Evolutionary conservation across 2,329 filamentous ascomycete species (phyloP), one percentile per base, ranked within the genome.

Genomic region (Colletotrichum somersetense): DNA sequence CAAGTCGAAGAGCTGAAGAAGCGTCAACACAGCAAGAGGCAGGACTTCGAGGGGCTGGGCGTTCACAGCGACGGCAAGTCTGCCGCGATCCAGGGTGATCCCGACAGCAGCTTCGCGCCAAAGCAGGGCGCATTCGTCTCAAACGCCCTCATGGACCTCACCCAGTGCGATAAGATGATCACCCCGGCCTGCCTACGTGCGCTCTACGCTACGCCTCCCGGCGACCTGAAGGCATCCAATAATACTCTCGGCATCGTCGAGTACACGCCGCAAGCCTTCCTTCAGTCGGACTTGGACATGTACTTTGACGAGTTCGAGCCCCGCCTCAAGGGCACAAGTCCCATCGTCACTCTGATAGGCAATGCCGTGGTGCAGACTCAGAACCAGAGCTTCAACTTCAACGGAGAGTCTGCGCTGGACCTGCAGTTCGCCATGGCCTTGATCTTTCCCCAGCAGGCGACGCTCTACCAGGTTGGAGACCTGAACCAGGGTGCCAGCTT

Each of bases 181-280:
- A 90, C 88, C 0, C 87, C 88, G 0, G 83, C 84, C 53, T 91
- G 89, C 75, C 82, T 89, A 62, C 83, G 83, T 55, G 83, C 86
- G 6, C 79, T 88, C 26, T 88, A 86, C 75, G 76, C 80, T 3
- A 83, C 85, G 62, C 83, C 87, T 20, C 75, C 81, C 18, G 83
- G 82, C 18, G 79, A 76, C 3, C 78, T 78, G 20, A 73, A 73
- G 48, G 38, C 48, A 0, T 70, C 81, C 20, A 80, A 80, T 72
- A 88, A 89, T 76, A 83, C 81, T 33, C 83, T 86, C 57, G 87
- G 86, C 48, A 84, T 89, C 55, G 87, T 88, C 48, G 87, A 89
- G 74, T 85, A 85, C 66, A 83, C 80, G 14, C 82, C 82, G 35
- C 84, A 89, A 74, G 83, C 85, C 57, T 90, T 88, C 76, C 78